phyloP scores from a whole-genome alignment of 345 rosid genomes.

The Citropsis articulata region DNA sequence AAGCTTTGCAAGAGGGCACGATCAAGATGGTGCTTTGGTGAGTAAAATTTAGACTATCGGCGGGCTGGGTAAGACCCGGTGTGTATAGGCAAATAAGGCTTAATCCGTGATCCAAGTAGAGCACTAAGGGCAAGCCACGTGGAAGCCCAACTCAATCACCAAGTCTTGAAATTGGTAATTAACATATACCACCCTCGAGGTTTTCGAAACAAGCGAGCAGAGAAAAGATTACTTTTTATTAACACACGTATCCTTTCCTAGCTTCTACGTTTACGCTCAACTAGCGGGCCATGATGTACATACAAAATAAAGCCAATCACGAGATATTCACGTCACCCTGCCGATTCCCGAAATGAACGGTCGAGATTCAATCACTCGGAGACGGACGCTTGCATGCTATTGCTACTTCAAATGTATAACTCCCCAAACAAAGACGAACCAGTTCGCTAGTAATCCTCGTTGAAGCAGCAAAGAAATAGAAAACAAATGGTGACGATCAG shows the following conservation, averaged over 20 bases:
- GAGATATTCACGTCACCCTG: conserved; percentile 1
- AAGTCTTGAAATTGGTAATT: too few species aligned
- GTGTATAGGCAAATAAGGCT: neutral
- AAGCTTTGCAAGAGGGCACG: neutral
- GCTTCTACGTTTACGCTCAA: too few species aligned
- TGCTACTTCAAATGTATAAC: neutral
- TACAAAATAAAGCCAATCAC: neutral
- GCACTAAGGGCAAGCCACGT: too few species aligned
- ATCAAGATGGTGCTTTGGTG: neutral
- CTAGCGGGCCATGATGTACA: neutral
- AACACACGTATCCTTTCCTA: neutral
- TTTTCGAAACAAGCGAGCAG: accelerated
- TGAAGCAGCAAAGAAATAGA: conserved; percentile 1
- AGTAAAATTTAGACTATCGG: accelerated
- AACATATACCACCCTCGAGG: too few species aligned
- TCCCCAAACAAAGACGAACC: neutral
- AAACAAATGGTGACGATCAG: conserved; percentile 32
- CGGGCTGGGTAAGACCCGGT: neutral
- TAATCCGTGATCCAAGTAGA: neutral
- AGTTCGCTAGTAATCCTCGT: neutral
- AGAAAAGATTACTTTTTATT: too few species aligned
- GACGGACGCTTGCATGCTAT: neutral
- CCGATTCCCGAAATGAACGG: conserved; percentile 18
- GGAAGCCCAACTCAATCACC: neutral
- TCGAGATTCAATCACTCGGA: neutral